Evolutionary conservation across 2,329 filamentous ascomycete species (phyloP).

Genomic region (Lizonia empirigonia): DNA sequence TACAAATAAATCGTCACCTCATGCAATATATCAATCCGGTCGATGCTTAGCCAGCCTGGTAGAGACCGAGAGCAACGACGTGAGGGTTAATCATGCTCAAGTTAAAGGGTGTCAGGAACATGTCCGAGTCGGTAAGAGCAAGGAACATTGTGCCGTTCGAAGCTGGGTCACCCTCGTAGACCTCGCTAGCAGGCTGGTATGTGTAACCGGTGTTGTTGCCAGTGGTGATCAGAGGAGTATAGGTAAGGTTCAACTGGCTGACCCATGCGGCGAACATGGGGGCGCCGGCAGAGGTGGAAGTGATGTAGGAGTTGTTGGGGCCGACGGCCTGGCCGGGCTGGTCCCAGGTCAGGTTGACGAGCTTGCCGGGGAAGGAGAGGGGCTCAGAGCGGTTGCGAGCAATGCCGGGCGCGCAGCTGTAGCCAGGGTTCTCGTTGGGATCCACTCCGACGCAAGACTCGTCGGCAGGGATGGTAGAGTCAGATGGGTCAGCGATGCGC

Average conservation of each 20-base stretch:
- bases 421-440: constrained; percentile 57
- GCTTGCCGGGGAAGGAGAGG: constrained; percentile 74
- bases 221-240: constrained; percentile 67
- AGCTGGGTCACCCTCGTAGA: constrained; percentile 70
- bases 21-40: no score
- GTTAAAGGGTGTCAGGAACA: constrained; percentile 78
- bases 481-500: constrained; percentile 62
- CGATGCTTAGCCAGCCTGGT: constrained; percentile 78
- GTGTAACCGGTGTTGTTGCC: constrained; percentile 66
- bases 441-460: constrained; percentile 65
- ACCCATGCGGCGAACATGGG: constrained; percentile 78
- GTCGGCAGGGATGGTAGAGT: constrained; percentile 51
- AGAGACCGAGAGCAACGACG: constrained; percentile 74
- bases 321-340: constrained; percentile 69
- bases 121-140: constrained; percentile 71
- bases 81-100: constrained; percentile 75
- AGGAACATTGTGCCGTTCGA: constrained; percentile 83
- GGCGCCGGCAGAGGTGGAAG: constrained; percentile 59
- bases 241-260: constrained; percentile 66
- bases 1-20: not conserved
- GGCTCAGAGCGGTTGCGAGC: constrained; percentile 71
- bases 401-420: constrained; percentile 68
- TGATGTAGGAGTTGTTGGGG: constrained; percentile 83
- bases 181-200: constrained; percentile 72
- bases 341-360: constrained; percentile 76